Base-by-base conservation (phyloP, 305 asterid genomes). In the Andrographis paniculata region DNA sequence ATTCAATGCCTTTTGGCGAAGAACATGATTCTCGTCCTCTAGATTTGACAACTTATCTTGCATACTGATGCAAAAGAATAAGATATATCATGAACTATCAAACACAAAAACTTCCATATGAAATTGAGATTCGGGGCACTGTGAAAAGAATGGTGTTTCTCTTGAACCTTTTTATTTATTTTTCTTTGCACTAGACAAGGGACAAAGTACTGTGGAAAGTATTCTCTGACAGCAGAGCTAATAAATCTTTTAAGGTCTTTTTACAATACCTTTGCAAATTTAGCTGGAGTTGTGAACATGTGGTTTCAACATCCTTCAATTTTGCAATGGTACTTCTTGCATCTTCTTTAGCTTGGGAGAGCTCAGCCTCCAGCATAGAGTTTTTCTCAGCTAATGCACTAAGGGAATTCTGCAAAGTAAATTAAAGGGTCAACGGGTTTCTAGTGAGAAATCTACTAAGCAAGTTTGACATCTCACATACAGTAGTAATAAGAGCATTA, bases 1-100 rank as follows among this genome's bases (percentile, higher is more conserved):
- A 60, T 45, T 59, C 71, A 80, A 67, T 48, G 94, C 56, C 74
- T 80, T 91, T 72, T 91, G 96, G 24, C 87, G 80, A 58, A 86
- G 71, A 60, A 86, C 65, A 48, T 67, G 84, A 67, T 78, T 91
- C 67, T 91, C 96, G 60, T 70, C 61, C 77, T 86, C 86, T 27
- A 74, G 52, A 77, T 60, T 73, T 11, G 84, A 75, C 44, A 78
- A 66, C 75, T 86, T 86, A 73, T 70, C 95, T 66, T 83, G 82
- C 87, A 83, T 73, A 69, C 99, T 91, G 72, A 64, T 50, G 56
- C 56, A 68, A 66, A 61, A 47, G 23, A 40, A 46, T 27, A 46
- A 41, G 46, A 43, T 45, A 52, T 51, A 53, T 33, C 20, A 54
- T 48, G 56, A 24, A 3, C 20, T 20, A 27, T 33, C 50, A 64